These are phyloP conservation scores for Cutaneotrichosporon sp. DNA, from an alignment of 1,284 basidiomycete genomes.

Conservation along the genomic window DNA sequence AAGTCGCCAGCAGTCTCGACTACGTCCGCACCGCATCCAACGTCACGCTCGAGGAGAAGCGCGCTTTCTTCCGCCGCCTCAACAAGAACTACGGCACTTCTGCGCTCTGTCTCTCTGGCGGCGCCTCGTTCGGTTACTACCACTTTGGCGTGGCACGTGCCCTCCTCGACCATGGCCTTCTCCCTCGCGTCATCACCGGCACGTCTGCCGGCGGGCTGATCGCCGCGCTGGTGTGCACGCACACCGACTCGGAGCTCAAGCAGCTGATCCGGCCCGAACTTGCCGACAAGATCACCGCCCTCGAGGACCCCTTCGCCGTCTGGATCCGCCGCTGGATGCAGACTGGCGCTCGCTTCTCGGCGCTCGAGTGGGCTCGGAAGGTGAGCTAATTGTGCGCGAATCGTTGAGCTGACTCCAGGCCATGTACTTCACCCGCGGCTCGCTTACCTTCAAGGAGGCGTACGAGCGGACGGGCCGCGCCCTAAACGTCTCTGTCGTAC, in stretches of 20 bases:
- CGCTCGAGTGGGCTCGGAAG: conserved; percentile 87
- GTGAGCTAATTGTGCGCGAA: conserved; percentile 52
- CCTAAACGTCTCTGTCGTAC: conserved; percentile 93
- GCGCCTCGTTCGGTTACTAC: conserved; percentile 85
- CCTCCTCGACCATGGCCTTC: conserved; percentile 79
- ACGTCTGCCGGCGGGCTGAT: conserved; percentile 91
- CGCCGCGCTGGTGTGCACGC: conserved; percentile 77
- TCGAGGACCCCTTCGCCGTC: conserved; percentile 74
- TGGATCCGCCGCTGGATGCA: conserved; percentile 81
- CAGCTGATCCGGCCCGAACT: conserved; percentile 74
- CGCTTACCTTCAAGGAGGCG: conserved; percentile 93
- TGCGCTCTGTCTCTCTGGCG: conserved; percentile 90
- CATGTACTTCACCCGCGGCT: conserved; percentile 89
- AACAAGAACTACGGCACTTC: conserved; percentile 87
- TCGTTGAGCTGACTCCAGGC: conserved; percentile 48
- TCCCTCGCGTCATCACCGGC: conserved; percentile 85
- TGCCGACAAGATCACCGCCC: conserved; percentile 86
- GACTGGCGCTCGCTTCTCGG: conserved; percentile 93
- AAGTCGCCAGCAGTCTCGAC: conserved; percentile 71
- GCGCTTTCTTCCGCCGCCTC: conserved; percentile 83
- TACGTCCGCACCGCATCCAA: conserved; percentile 72
- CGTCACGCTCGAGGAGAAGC: conserved; percentile 83
- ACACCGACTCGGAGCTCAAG: conserved; percentile 85
- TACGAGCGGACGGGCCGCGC: conserved; percentile 87
- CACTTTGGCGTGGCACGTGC: conserved; percentile 85